These are phyloP conservation scores for Trypanosoma boissoni DNA, from an alignment of 208 protist species.

Conservation along the genomic window DNA sequence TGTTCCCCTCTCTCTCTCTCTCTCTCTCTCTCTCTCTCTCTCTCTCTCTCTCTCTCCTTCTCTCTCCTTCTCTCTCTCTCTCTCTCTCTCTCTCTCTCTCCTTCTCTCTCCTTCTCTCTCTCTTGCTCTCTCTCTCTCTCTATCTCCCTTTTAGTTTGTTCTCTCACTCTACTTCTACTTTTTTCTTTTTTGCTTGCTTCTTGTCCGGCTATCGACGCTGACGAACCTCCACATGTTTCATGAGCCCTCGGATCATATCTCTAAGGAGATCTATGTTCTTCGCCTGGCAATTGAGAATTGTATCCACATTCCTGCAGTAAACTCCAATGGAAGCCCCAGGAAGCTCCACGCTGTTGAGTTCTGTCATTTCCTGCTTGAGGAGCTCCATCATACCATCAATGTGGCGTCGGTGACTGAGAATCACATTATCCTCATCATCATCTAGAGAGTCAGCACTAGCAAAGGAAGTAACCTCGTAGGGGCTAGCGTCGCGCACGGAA, in stretches of 20 bases:
- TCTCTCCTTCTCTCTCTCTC: slow-evolving; percentile 2
- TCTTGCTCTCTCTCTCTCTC: slow-evolving; percentile 46
- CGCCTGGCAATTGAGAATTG: slow-evolving; percentile 63
- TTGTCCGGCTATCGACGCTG: slow-evolving; percentile 18
- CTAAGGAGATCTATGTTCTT: slow-evolving; percentile 78
- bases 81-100: slow-evolving; percentile 29
- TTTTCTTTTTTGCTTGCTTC: slow-evolving; percentile 1
- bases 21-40: no score
- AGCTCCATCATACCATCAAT: slow-evolving; percentile 94
- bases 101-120: slow-evolving; percentile 57
- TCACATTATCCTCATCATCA: slow-evolving; percentile 89
- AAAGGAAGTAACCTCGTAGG: slow-evolving; percentile 43
- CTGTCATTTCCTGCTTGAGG: slow-evolving; percentile 91
- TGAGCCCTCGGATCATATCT: slow-evolving; percentile 71
- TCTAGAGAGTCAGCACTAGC: slow-evolving; percentile 80
- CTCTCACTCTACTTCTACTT: neutral
- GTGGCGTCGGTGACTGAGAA: slow-evolving; percentile 87
- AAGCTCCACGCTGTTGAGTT: slow-evolving; percentile 89
- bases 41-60: no score
- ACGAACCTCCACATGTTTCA: slow-evolving; percentile 40
- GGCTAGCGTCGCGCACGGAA: slow-evolving; percentile 28
- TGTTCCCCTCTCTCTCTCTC: no score
- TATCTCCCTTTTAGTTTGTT: neutral
- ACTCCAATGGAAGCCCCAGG: slow-evolving; percentile 81
- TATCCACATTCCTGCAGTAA: slow-evolving; percentile 89